Base-by-base conservation (phyloP, 2,329 filamentous ascomycete genomes). In the Fusarium camptoceras region DNA sequence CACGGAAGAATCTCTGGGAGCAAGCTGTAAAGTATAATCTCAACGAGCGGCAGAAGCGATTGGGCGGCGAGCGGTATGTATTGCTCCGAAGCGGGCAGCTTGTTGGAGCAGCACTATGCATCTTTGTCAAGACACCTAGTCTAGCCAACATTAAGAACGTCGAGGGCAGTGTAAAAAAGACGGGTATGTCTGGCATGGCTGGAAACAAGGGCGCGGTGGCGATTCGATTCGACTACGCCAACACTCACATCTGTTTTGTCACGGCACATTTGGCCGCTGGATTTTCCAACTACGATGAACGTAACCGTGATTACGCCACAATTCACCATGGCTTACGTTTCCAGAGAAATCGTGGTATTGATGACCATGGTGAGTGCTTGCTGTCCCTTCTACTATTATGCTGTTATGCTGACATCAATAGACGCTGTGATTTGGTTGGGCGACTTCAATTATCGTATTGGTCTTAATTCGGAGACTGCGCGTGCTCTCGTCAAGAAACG, bases 381-480 rank as follows among this genome's bases (percentile, higher is more conserved):
- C 5, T 22, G 12, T 10, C 24, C 12, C 34, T n/a, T 8, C 73
- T 24, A 12, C 18, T 12, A 25, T 34, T n/a, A 24, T 51, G 18
- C 18, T 6, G 16, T 27, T 51, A 30, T 69, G 78, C 68, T 65
- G 39, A 67, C 42, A 49, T 30, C 5, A 46, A 27, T 46, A 86
- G 88, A 91, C 72, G 87, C 92, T 24, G 91, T 98, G 37, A 91
- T 98, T 55, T 99, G 96, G 95, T 87, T 98, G 43, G 96, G 96
- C 8, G 96, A 99, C 79, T 99, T 99, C 84, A 99, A 99, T 78
- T 99, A 99, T 80, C 91, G 96, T 20, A 97, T 99, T 74, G 95
- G 94, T 2, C 85, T 98, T 60, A 87, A 86, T 46, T 89, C 93
- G 70, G 94, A 97, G 41, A 90, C 87, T 64, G 93, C 94, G 10